Base-by-base conservation (phyloP, 2,329 filamentous ascomycete genomes). In the Fusarium irregulare region DNA sequence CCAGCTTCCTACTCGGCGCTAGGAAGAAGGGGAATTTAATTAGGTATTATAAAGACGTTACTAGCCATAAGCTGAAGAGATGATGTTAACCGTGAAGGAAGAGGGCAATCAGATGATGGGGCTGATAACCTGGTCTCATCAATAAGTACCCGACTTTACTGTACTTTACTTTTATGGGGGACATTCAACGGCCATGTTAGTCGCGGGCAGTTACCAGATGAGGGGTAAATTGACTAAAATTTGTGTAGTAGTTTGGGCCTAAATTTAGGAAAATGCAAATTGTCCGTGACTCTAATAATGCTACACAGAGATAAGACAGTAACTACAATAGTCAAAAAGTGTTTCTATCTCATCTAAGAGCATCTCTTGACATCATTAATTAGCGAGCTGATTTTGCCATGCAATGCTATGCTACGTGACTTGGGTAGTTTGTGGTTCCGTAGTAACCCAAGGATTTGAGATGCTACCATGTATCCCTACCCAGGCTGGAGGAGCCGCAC, bases 401-500 rank as follows among this genome's bases (percentile, higher is more conserved):
- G 23, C 13, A 9, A 47, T 32, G 23, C 42, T 55, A 25, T 28
- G 25, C 34, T 37, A 37, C 34, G 48, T 40, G 20, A 51, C 32
- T 51, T 23, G 11, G 11, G 3, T 20, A 21, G 21, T 11, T 23
- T 20, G 49, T 42, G 34, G 49, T 21, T 42, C 37, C 23, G 30
- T 42, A 25, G 49, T 28, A 42, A 53, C 23, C 49, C 49, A 53
- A 53, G 48, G 49, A 42, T 51, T 25, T 51, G 32, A 47, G 16
- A 56, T 56, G 21, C 53, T 34, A 27, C 53, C 44, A 27, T 56
- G 11, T 7, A 47, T 25, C 42, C 54, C 44, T 49, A 56, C 40
- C 44, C 23, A n/a, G 44, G n/a, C 18, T 68, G 44, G 30, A 64
- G 42, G 67, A 71, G 67, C 67, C 67, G 67, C 68, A 70, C 51